Conservation (phyloP, 2,329 filamentous ascomycete species). For the Colletotrichum lini region DNA sequence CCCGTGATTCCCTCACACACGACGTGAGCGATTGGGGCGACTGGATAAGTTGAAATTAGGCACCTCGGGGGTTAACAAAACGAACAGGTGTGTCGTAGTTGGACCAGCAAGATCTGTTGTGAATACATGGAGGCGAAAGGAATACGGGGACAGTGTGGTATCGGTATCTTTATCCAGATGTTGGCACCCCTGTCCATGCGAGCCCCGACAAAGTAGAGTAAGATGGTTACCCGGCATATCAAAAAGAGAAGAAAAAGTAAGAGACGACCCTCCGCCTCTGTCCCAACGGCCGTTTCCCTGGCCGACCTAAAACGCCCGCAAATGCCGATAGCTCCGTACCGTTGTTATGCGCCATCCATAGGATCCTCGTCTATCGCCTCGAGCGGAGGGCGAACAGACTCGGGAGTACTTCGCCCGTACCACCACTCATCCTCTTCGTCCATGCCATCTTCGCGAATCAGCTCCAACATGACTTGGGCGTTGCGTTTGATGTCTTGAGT, state of each 20-base stretch:
- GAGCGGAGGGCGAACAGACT: conserved; percentile 67
- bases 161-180: conserved; percentile 35
- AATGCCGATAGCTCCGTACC: conserved; percentile 39
- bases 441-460: conserved; percentile 74
- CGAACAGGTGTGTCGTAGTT: neutral
- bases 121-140: conserved; percentile 7
- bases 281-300: conserved; percentile 14
- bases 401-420: conserved; percentile 68
- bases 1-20: neutral
- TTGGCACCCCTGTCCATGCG: conserved; percentile 31
- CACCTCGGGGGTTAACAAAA: neutral
- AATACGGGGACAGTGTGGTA: conserved; percentile 18
- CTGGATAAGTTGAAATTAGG: neutral
- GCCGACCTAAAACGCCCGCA: conserved; percentile 42
- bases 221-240: neutral
- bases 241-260: neutral
- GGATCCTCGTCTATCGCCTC: conserved; percentile 68
- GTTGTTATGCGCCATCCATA: conserved; percentile 48
- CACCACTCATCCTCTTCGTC: conserved; percentile 75
- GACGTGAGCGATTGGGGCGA: neutral
- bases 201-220: conserved; percentile 19
- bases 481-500: conserved; percentile 75
- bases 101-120: neutral
- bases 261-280: conserved; percentile 1
- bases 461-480: conserved; percentile 72